These are phyloP conservation scores for Nitzschia inconspicua DNA, from an alignment of 108 stramenopile species.

Conservation along the genomic window DNA sequence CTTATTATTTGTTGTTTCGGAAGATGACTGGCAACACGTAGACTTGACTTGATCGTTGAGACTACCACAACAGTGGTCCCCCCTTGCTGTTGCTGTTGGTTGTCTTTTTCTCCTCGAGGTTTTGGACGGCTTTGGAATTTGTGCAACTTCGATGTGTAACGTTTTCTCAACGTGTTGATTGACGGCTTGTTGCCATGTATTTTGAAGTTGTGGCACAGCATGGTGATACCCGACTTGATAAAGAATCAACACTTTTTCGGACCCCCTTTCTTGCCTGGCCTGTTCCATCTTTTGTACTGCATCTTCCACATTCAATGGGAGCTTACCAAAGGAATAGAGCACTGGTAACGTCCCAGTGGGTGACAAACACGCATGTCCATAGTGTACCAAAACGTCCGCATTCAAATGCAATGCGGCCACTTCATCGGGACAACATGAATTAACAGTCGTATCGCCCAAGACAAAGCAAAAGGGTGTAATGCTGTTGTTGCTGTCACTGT, in stretches of 20 bases:
- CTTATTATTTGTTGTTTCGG: constrained; percentile 13
- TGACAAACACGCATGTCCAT: constrained; percentile 86
- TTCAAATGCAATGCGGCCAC: constrained; percentile 90
- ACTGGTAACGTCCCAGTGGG: constrained; percentile 59
- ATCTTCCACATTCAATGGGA: constrained; percentile 17
- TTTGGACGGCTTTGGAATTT: constrained; percentile 21
- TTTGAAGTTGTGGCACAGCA: constrained; percentile 58
- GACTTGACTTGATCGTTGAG: no score
- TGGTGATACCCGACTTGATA: constrained; percentile 84
- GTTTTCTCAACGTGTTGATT: neutral
- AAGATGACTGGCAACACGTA: neutral
- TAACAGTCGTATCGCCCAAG: constrained; percentile 93
- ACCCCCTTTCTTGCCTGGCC: constrained; percentile 9
- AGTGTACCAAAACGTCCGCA: constrained; percentile 89
- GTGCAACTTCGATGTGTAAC: constrained; percentile 14
- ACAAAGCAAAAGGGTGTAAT: constrained; percentile 75
- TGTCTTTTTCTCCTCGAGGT: neutral
- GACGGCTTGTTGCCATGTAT: constrained; percentile 22
- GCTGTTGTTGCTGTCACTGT: constrained; percentile 3
- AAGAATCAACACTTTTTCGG: constrained; percentile 51
- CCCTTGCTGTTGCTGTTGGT: neutral
- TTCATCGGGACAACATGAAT: constrained; percentile 92
- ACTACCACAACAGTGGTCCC: no score
- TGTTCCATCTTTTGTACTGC: constrained; percentile 9
- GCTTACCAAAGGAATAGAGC: constrained; percentile 74